Evolutionary conservation across 306 rosid species (phyloP), one percentile per base, ranked within the genome.

Genomic region (Corylus americana): DNA sequence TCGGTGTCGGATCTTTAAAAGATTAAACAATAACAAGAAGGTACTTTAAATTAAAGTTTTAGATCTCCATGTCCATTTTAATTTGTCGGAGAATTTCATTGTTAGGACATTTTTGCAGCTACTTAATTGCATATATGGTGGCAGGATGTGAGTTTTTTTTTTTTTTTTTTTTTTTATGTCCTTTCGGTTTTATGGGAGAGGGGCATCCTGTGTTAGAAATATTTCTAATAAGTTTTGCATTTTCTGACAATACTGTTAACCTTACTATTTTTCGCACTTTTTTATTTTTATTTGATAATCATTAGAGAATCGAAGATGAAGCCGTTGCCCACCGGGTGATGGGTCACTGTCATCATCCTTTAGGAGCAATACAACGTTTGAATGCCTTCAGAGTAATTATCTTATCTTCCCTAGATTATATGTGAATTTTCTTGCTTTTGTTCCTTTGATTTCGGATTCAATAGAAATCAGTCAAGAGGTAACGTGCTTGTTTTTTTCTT

Each of bases 301-400:
- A 18, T 76, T 77, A 96, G 99, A 91, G 98, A 85, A 83, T 78
- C 10, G 91, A 83, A 49, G 96, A 89, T 78, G 99, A 90, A 88
- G 91, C 94, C 25, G 55, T 90, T 87, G 71, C 81, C 31, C 97
- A 88, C 88, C 81, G 27, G 74, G 97, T 70, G 71, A 79, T 77
- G 87, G 99, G 99, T 80, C 96, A 83, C 83, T 85, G 84, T 81
- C 94, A 86, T 82, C 99, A 96, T 85, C 83, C 96, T 74, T 76
- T 83, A 66, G 96, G 73, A 82, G 85, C 88, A 70, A 86, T 96
- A 74, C 86, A 42, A 84, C 82, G 87, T 55, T 82, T 96, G 79
- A 96, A 96, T 75, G 12, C 81, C 59, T 86, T 78, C 86, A 90
- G 88, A 83, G 97, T 96, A 88, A 84, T 55, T 48, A 16, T 55